A percentile compares a stretch with the other conserved stretches of the same genome.
Conservation (phyloP, 768 basidiomycete genomes). For the Lactarius psammicola region DNA sequence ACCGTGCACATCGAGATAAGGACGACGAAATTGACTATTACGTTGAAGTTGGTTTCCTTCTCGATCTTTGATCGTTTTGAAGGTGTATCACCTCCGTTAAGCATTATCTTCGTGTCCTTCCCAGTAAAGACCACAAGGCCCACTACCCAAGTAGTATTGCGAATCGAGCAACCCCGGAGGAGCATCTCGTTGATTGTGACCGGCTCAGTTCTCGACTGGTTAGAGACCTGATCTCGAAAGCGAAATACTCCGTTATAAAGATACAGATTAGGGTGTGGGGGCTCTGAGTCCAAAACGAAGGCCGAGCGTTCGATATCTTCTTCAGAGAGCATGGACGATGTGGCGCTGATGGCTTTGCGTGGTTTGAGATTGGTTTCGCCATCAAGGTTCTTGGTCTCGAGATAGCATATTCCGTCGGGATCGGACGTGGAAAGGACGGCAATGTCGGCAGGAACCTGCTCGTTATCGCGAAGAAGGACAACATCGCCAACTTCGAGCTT, state of each 20-base stretch:
- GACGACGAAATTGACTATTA: slow-evolving; percentile 87
- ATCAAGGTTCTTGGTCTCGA: slow-evolving; percentile 98
- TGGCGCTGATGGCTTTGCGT: slow-evolving; percentile 72
- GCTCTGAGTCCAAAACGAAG: slow-evolving; percentile 90
- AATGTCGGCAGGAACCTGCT: slow-evolving; percentile 96
- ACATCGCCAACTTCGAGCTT: slow-evolving; percentile 98
- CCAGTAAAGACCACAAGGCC: slow-evolving; percentile 95
- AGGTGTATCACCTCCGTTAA: slow-evolving; percentile 90
- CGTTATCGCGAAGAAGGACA: slow-evolving; percentile 86
- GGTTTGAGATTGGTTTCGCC: slow-evolving; percentile 97
- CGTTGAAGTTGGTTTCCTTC: slow-evolving; percentile 98
- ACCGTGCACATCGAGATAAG: slow-evolving; percentile 73
- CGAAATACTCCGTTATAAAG: slow-evolving; percentile 82
- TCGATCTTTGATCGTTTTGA: slow-evolving; percentile 98
- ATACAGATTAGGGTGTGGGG: slow-evolving; percentile 92
- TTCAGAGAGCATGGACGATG: slow-evolving; percentile 72
- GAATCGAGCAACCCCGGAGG: slow-evolving; percentile 83
- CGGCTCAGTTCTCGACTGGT: slow-evolving; percentile 59
- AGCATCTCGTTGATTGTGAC: slow-evolving; percentile 92
- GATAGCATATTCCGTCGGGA: slow-evolving; percentile 86
- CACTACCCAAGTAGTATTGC: slow-evolving; percentile 91
- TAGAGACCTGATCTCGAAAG: slow-evolving; percentile 56
- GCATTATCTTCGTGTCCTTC: slow-evolving; percentile 87
- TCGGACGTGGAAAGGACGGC: slow-evolving; percentile 91
- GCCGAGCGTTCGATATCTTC: slow-evolving; percentile 86